Base-by-base conservation (phyloP, 2,329 filamentous ascomycete species). In the Ceratocystis smalleyi region DNA sequence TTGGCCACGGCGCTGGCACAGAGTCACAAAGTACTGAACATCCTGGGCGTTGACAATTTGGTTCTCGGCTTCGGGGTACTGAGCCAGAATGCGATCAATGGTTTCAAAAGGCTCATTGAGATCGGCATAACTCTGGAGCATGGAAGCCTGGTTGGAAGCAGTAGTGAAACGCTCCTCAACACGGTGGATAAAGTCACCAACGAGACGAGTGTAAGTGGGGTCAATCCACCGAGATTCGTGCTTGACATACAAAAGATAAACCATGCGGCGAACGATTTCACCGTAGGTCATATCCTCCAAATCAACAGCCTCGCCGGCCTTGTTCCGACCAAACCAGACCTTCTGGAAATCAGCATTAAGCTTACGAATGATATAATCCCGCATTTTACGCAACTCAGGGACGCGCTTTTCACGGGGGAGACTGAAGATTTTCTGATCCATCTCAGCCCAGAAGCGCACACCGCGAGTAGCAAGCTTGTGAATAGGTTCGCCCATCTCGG, bases 401-500 rank as follows among this genome's bases (percentile, higher is more conserved):
- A 96, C 79, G 51, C 91, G 86, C 80, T 96, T 96, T 72, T 92
- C 90, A 79, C 95, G 96, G 75, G 96, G 91, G 60, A 99, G 79
- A 72, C 85, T 88, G 79, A 99, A 99, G 71, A 99, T 97, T 77
- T 95, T 96, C 75, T 95, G 84, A 72, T 99, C 94, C 91, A 99
- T 96, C 77, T 99, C 95, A 61, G 91, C 87, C 94, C 94, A 99
- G 80, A 99, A 96, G 64, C 84, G 80, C 59, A 99, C 91, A 82
- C 94, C 94, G 66, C 95, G 88, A 60, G 94, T 99, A 17, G 94
- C 95, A 66, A 99, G 83, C 79, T 99, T 99, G 80, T 99, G 94
- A 68, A 99, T 99, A 5, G 94, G 95, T 79, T 99, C 94, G 57
- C 94, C 95, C 95, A 99, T 99, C 77, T 99, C 94, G 1, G 94